A percentile compares a stretch with the other conserved stretches of the same genome.
Evolutionary conservation across 1,284 basidiomycete genomes (phyloP).

Genomic region (Tylopilus sp.): DNA sequence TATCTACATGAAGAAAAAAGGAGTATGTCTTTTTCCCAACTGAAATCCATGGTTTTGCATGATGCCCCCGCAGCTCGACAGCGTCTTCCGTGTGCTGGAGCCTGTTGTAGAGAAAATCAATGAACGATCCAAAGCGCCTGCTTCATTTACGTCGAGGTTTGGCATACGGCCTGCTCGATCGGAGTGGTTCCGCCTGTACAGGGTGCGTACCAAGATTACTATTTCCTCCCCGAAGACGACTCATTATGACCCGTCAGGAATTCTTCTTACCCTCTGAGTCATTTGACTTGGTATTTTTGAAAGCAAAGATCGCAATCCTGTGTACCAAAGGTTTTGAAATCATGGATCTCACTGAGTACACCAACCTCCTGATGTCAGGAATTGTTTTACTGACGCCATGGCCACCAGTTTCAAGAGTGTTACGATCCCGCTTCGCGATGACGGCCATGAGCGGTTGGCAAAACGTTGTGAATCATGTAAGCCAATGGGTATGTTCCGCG

Average conservation of each 20-base stretch:
- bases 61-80: conserved; percentile 56
- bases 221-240: conserved; percentile 2
- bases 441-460: conserved; percentile 67
- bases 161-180: conserved; percentile 73
- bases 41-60: background rate
- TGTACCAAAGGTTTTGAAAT: conserved; percentile 96
- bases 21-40: conserved; percentile 49
- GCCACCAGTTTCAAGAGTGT: conserved; percentile 75
- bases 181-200: conserved; percentile 91
- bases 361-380: conserved; percentile 11
- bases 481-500: conserved; percentile 91
- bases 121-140: conserved; percentile 64
- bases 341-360: conserved; percentile 88
- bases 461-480: conserved; percentile 80
- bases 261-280: conserved; percentile 92
- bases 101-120: conserved; percentile 85
- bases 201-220: conserved; percentile 42
- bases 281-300: conserved; percentile 85
- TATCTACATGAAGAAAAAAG: conserved; percentile 94
- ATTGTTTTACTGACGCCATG: conserved; percentile 5
- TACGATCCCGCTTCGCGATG: conserved; percentile 79
- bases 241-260: conserved; percentile 44
- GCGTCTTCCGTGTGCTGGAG: conserved; percentile 91
- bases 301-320: conserved; percentile 86
- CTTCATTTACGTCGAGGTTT: conserved; percentile 66